These are phyloP conservation scores for Spatholobus suberectus DNA, from an alignment of 306 rosid species.

Conservation along the genomic window DNA sequence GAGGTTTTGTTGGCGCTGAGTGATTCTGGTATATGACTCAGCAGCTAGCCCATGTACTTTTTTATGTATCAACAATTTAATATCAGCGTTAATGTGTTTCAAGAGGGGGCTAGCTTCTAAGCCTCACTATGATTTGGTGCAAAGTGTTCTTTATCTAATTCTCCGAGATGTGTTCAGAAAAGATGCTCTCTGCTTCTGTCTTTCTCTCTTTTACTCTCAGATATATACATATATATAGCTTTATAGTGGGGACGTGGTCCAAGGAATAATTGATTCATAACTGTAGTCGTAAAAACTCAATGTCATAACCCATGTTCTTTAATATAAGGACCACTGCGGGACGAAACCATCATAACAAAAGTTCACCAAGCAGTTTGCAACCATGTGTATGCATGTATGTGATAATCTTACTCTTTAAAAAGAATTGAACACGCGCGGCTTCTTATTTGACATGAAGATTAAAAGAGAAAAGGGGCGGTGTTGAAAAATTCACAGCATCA, in stretches of 20 bases:
- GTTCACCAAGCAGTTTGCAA: not conserved
- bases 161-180: constrained; percentile 35
- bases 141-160: constrained; percentile 38
- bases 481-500: not conserved
- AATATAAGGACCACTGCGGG: constrained; percentile 44
- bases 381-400: not conserved
- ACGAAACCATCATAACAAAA: constrained; percentile 17
- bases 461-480: no score
- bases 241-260: constrained; percentile 54
- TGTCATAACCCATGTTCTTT: constrained; percentile 21
- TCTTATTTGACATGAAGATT: not conserved
- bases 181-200: constrained; percentile 34
- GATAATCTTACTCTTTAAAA: constrained; percentile 5
- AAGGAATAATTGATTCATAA: constrained; percentile 47
- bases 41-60: constrained; percentile 49
- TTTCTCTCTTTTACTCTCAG: constrained; percentile 38
- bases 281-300: constrained; percentile 27
- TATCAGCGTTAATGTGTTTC: constrained; percentile 46
- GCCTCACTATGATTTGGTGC: constrained; percentile 40
- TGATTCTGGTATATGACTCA: constrained; percentile 38
- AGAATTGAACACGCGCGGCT: not conserved
- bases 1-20: constrained; percentile 42
- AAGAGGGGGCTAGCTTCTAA: constrained; percentile 24
- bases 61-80: constrained; percentile 46
- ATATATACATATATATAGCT: constrained; percentile 4